These are phyloP conservation scores for Cyphellophora europaea DNA, from an alignment of 2,329 filamentous ascomycete species.

Conservation along the genomic window DNA sequence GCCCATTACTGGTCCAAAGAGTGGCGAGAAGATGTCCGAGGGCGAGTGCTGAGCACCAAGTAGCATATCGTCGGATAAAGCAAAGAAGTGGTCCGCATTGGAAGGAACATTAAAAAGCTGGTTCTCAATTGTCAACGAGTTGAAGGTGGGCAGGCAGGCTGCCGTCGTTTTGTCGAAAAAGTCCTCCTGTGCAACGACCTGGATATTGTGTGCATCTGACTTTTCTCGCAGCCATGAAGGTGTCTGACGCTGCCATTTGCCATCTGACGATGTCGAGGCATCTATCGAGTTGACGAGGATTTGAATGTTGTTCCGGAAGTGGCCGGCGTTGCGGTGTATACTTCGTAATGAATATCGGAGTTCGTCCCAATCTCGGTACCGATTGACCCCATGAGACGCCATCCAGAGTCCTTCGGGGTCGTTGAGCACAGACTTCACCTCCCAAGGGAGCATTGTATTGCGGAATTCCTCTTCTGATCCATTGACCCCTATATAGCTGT, in stretches of 20 bases:
- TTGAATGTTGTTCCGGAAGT: slow-evolving; percentile 5
- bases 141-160: slow-evolving; percentile 4
- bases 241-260: not conserved
- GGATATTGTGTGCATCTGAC: not conserved
- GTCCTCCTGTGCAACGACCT: slow-evolving; percentile 5
- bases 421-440: slow-evolving; percentile 3
- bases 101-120: slow-evolving; percentile 6
- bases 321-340: slow-evolving; percentile 3
- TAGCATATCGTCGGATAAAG: slow-evolving; percentile 6
- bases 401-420: slow-evolving; percentile 4
- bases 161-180: slow-evolving; percentile 2
- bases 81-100: slow-evolving; percentile 2
- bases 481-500: too few species aligned
- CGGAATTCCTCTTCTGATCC: slow-evolving; percentile 5
- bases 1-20: slow-evolving; percentile 5
- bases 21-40: slow-evolving; percentile 4
- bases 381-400: slow-evolving; percentile 3
- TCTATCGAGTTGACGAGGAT: slow-evolving; percentile 5
- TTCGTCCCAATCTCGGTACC: slow-evolving; percentile 6
- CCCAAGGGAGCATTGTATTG: slow-evolving; percentile 1
- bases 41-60: slow-evolving; percentile 1
- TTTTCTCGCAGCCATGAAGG: slow-evolving; percentile 3
- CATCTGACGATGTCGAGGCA: not conserved
- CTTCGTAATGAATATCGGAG: slow-evolving; percentile 4
- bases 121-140: slow-evolving; percentile 6